Evolutionary conservation across 805 yeast genomes (phyloP).

Genomic region (Zygotorulaspora danielsina): DNA sequence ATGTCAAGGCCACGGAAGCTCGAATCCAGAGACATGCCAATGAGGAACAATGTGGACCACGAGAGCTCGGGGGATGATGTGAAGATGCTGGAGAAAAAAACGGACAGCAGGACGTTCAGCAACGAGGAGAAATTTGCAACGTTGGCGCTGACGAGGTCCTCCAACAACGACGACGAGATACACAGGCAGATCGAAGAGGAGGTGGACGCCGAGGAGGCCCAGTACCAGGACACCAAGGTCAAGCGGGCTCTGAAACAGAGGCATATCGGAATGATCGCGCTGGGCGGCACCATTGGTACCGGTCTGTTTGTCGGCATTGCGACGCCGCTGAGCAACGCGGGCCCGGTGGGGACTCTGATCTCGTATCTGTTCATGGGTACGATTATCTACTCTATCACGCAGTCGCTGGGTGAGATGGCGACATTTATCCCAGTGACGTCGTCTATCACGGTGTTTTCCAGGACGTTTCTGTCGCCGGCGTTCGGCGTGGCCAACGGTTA

Average conservation of each 20-base stretch:
- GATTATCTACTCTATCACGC: slow-evolving; percentile 57
- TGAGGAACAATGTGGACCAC: neutral
- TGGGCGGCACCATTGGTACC: slow-evolving; percentile 73
- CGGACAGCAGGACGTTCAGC: neutral
- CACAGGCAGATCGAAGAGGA: slow-evolving; percentile 10
- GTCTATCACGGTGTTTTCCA: slow-evolving; percentile 59
- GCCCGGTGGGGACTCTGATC: slow-evolving; percentile 61
- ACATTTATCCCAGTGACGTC: slow-evolving; percentile 61
- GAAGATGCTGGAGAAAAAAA: slow-evolving; percentile 2
- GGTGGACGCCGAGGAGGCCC: slow-evolving; percentile 29
- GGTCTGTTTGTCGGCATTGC: slow-evolving; percentile 64
- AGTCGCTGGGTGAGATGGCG: slow-evolving; percentile 71
- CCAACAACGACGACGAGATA: neutral
- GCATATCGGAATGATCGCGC: slow-evolving; percentile 66
- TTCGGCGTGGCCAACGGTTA: slow-evolving; percentile 67
- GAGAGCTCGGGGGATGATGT: neutral
- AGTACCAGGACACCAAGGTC: slow-evolving; percentile 41
- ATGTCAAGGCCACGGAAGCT: slow-evolving; percentile 3
- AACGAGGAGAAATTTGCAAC: neutral
- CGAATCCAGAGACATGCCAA: neutral
- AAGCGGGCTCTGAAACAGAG: slow-evolving; percentile 57
- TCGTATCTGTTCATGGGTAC: slow-evolving; percentile 61
- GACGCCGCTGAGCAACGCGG: slow-evolving; percentile 50
- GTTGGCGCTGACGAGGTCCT: neutral
- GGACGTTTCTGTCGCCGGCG: slow-evolving; percentile 60